These are phyloP conservation scores for Ramalina intermedia DNA, from an alignment of 495 filamentous ascomycete genomes.

Conservation along the genomic window DNA sequence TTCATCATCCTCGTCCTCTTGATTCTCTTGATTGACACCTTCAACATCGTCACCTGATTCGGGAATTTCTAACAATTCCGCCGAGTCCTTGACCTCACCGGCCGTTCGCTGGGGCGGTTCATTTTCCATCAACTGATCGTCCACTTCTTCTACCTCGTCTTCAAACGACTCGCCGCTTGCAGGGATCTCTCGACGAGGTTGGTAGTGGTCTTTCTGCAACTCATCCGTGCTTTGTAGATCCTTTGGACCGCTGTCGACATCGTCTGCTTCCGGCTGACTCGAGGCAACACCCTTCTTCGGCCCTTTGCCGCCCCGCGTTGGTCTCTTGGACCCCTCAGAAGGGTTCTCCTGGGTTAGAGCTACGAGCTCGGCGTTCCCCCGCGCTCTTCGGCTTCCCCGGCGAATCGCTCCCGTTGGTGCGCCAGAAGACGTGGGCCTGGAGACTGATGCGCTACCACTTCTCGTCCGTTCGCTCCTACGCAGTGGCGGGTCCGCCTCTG, in stretches of 20 bases:
- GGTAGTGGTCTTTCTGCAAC: constrained; percentile 11
- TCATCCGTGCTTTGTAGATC: constrained; percentile 24
- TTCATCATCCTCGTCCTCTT: constrained; percentile 56
- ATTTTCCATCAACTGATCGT: constrained; percentile 20
- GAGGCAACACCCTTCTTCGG: constrained; percentile 39
- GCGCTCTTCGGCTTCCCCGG: constrained; percentile 44
- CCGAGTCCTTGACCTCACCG: constrained; percentile 28
- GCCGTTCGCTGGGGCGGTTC: constrained; percentile 21
- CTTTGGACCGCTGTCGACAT: constrained; percentile 34
- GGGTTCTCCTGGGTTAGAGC: constrained; percentile 57
- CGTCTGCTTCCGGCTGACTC: constrained; percentile 45
- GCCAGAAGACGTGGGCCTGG: constrained; percentile 20
- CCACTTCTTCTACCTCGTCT: constrained; percentile 24
- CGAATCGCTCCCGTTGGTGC: constrained; percentile 23
- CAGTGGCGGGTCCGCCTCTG: constrained; percentile 4
- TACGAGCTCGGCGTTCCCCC: constrained; percentile 43
- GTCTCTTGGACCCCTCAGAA: constrained; percentile 38
- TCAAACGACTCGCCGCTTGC: constrained; percentile 11
- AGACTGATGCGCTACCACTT: constrained; percentile 26
- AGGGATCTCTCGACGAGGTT: constrained; percentile 12
- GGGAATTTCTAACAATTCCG: constrained; percentile 34
- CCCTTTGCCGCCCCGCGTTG: constrained; percentile 47
- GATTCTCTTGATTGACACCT: constrained; percentile 23
- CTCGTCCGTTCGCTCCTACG: constrained; percentile 28
- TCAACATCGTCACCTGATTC: constrained; percentile 32